Evolutionary conservation across 2,329 filamentous ascomycete genomes (phyloP), one percentile per base, ranked within the genome.

Genomic region (Neodidymelliopsis sp.): DNA sequence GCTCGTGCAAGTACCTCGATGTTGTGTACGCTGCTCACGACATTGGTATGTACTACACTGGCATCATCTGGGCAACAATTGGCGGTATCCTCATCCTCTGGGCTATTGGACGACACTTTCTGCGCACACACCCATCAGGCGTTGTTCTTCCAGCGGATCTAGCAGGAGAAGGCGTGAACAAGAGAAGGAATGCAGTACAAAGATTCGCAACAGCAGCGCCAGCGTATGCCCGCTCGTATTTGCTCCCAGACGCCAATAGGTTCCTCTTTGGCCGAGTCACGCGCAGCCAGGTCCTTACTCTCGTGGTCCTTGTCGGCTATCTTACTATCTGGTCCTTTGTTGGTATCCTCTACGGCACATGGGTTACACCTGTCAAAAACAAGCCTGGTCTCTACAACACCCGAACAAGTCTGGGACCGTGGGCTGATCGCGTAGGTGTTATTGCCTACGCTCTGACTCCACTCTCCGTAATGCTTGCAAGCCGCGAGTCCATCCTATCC

Each of bases 371-470:
- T 0, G 81, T 90, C 40, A 83, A 84, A 65, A 76, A 76, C 11
- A 40, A 44, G 15, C 78, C 79, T 0, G 77, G 76, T 22, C 65
- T 84, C 1, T 79, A 82, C 72, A 89, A 88, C 67, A 89, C 81
- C 0, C 81, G 88, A 7, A 83, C 81, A 4, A 80, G 81, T 4
- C 74, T 91, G 0, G 87, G 88, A 0, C 83, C 85, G 0, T 91
- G 83, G 76, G 78, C 84, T 0, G 84, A 91, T 65, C 82, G 89
- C 12, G 67, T 91, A 3, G 89, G 89, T 6, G 79, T 86, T 2
- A 70, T 91, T 0, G 88, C 89, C 1, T 91, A 88, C 60, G 89
- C 87, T 0, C 78, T 91, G 8, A 90, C 88, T 0, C 88, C 88
- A 0, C 76, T 91, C 0, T 85, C 85, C 0, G 74, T 91, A 22